Evolutionary conservation across 1,284 basidiomycete genomes (phyloP), one percentile per base, ranked within the genome.

Genomic region (Peniophora sp.): DNA sequence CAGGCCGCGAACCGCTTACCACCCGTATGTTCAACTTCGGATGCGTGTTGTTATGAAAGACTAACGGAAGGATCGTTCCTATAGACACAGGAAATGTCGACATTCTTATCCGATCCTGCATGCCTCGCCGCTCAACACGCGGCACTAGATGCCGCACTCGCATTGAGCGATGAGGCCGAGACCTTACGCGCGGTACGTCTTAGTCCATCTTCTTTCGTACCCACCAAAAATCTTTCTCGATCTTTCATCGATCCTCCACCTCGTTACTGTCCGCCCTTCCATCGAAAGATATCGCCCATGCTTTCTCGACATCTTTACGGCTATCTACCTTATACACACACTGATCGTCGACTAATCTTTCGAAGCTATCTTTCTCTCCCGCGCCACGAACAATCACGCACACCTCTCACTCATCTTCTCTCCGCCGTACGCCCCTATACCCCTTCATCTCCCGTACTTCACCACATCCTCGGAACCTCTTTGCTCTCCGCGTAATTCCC

Each of bases 141-240:
- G 51, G 71, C 88, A 66, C 63, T 89, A 3, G 69, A 73, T 39
- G 84, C 87, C 63, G 76, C 83, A 2, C 62, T 71, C 43, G 61
- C 66, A 32, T 70, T 91, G 39, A 80, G 82, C 5, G 75, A 85
- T 50, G 83, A 88, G 49, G 63, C 94, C 23, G 81, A 82, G 55
- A 69, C 76, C 25, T 65, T 94, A 25, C 82, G 90, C 64, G 78
- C 85, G 69, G 84, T 77, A 54, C 52, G 66, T 54, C 20, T 27
- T 19, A 25, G 11, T 23, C 25, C 35, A 10, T 41, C 49, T 12
- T 41, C 25, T 23, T 17, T 32, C 27, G 27, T 32, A 32, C 27
- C 27, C 27, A 32, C 27, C 27, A 32, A 32, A 32, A 32, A 6
- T 12, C 24, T 6, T 53, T 27, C 19, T 23, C 48, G 49, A 36